Evolutionary conservation across 2,329 filamentous ascomycete species (phyloP).

Genomic region (Anisogramma anomala): DNA sequence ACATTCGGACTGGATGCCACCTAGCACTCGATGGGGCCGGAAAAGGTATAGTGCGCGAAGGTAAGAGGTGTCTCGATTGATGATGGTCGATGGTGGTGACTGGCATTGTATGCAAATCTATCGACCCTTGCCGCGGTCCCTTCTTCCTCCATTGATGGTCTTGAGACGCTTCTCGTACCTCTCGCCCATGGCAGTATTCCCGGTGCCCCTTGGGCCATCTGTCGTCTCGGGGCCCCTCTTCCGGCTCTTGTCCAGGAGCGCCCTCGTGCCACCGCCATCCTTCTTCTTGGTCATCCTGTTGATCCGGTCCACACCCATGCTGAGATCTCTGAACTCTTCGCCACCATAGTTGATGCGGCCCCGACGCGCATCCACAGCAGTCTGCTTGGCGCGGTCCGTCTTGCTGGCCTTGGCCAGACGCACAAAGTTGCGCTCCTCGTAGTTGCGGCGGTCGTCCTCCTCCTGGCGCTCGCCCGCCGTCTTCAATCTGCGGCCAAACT

Average conservation of each 20-base stretch:
- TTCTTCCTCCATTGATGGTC: constrained; percentile 33
- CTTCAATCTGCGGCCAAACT: constrained; percentile 68
- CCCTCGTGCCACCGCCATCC: constrained; percentile 43
- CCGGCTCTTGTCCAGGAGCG: constrained; percentile 69
- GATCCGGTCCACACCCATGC: constrained; percentile 77
- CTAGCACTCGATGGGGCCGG: too few species aligned
- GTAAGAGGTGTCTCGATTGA: too few species aligned
- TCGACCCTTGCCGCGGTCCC: constrained; percentile 18
- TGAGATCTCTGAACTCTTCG: constrained; percentile 83
- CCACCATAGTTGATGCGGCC: constrained; percentile 65
- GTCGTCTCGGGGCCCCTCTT: constrained; percentile 60
- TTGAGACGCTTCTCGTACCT: constrained; percentile 61
- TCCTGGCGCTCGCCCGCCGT: constrained; percentile 62
- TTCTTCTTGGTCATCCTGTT: constrained; percentile 67
- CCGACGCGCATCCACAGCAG: constrained; percentile 36
- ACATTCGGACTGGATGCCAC: too few species aligned
- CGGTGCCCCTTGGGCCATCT: constrained; percentile 60
- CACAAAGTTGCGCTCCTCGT: constrained; percentile 88
- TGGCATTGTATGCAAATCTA: background rate
- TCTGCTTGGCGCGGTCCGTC: constrained; percentile 64
- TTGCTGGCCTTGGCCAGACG: constrained; percentile 78
- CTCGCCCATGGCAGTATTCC: constrained; percentile 54
- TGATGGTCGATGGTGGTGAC: too few species aligned
- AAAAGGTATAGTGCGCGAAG: too few species aligned
- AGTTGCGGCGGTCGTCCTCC: constrained; percentile 68